Base-by-base conservation (phyloP, 805 yeast genomes). In the Monosporozyma unispora region DNA sequence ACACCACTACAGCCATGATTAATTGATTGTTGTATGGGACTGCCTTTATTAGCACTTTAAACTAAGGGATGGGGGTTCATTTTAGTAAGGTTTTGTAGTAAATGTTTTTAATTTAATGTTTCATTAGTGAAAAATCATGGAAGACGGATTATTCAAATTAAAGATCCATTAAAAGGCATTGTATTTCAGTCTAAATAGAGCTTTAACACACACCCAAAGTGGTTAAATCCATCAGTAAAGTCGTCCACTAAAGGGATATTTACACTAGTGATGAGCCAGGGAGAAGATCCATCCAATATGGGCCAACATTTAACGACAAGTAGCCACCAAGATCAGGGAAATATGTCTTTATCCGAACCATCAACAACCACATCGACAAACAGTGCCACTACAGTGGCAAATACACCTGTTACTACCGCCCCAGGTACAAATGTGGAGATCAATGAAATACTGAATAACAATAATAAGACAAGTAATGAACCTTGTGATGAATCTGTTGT, bases 401-500 rank as follows among this genome's bases (percentile, higher is more conserved):
- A 31, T 14, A 31, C 35, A 31, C n/a, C 35, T 31, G 6, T 12
- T 5, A n/a, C 5, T 31, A 31, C 35, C n/a, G 14, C 35, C 14
- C 16, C 35, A 31, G 35, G n/a, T 14, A 31, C 16, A 31, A 12
- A 31, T 14, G 35, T 31, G 11, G 5, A 7, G 11, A 7, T 31
- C 6, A 31, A 5, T 19, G 12, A 3, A 18, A 18, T 19, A 14
- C 23, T 4, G 40, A 18, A 37, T 9, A 12, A 22, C 18, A 12
- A 39, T 38, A 21, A 38, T 11, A 38, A n/a, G 9, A 39, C 21
- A 25, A 16, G 25, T n/a, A 27, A 41, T 23, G 37, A 25, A 4
- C 11, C 43, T 37, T 37, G 16, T 23, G 45, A 27, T 10, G 39
- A 49, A 38, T 48, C 49, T 46, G 48, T 52, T 35, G 55, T 58